Percentiles rank a stretch among this genome's conserved stretches.
These are phyloP conservation scores for Sonneratia caseolaris DNA, from an alignment of 345 rosid species.

Conservation along the genomic window DNA sequence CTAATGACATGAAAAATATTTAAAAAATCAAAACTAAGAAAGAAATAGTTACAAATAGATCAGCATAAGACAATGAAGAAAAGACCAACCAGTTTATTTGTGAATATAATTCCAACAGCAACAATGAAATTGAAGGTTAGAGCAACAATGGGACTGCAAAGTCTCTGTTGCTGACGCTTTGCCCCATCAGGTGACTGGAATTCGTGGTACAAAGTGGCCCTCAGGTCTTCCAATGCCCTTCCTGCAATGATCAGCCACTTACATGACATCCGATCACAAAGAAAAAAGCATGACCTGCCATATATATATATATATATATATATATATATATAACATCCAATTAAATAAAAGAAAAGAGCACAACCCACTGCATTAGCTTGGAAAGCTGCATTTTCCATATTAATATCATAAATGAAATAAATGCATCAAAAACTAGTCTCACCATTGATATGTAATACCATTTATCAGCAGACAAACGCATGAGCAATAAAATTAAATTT, in stretches of 20 bases:
- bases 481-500: background rate
- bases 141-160: conserved; percentile 56
- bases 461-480: background rate
- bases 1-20: conserved; percentile 20
- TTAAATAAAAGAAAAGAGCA: too few relatives aligned
- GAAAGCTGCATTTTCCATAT: too few relatives aligned
- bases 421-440: background rate
- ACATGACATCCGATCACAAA: background rate
- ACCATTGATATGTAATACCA: background rate
- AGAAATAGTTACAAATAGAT: background rate
- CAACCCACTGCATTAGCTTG: background rate
- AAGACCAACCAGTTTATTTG: conserved; percentile 55
- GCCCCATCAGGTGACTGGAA: conserved; percentile 50
- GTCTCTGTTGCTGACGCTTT: conserved; percentile 53
- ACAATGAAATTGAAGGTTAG: conserved; percentile 74
- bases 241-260: conserved; percentile 24
- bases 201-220: conserved; percentile 55
- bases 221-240: conserved; percentile 62
- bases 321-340: too few relatives aligned
- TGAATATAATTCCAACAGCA: conserved; percentile 69
- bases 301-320: too few relatives aligned
- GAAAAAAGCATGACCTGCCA: background rate
- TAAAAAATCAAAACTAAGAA: background rate
- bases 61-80: background rate
- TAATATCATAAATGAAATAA: background rate